phyloP scores from a whole-genome alignment of 106 monocot species.

The Apostasia shenzhenica region DNA sequence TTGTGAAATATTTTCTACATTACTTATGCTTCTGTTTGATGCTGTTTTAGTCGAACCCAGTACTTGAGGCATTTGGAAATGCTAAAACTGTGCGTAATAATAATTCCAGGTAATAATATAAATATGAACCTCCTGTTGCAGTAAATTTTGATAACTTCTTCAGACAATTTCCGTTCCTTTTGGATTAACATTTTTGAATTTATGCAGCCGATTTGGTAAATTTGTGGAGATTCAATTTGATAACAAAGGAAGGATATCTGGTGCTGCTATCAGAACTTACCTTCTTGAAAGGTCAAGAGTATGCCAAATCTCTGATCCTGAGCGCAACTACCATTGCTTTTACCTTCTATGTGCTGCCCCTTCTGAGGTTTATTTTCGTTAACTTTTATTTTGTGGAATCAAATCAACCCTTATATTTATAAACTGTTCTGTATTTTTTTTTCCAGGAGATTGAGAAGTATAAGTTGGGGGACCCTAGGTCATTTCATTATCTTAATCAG shows the following conservation, averaged over 20 bases:
- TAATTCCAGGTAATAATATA: slow-evolving; percentile 73
- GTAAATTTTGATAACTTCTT: neutral
- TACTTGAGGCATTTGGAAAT: slow-evolving; percentile 99
- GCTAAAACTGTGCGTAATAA: slow-evolving; percentile 99
- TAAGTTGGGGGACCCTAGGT: slow-evolving; percentile 53
- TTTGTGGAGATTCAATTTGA: slow-evolving; percentile 97
- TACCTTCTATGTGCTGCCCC: slow-evolving; percentile 89
- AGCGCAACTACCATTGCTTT: slow-evolving; percentile 92
- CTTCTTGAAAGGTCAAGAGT: slow-evolving; percentile 94
- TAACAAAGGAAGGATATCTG: slow-evolving; percentile 89
- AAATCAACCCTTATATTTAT: neutral
- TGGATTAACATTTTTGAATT: neutral
- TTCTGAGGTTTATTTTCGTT: slow-evolving; percentile 43
- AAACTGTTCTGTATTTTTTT: slow-evolving; percentile 2
- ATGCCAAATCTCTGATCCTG: slow-evolving; percentile 82
- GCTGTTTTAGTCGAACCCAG: slow-evolving; percentile 84
- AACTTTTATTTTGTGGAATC: neutral
- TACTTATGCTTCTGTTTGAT: neutral
- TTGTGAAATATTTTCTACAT: neutral
- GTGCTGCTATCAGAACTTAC: slow-evolving; percentile 93
- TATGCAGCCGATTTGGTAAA: slow-evolving; percentile 86
- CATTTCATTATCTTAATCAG: slow-evolving; percentile 88
- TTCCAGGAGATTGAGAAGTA: slow-evolving; percentile 66
- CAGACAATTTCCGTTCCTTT: neutral
- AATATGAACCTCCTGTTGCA: neutral